These are phyloP conservation scores for Garcileccinum viscosum DNA, from an alignment of 1,284 basidiomycete species.

Conservation along the genomic window DNA sequence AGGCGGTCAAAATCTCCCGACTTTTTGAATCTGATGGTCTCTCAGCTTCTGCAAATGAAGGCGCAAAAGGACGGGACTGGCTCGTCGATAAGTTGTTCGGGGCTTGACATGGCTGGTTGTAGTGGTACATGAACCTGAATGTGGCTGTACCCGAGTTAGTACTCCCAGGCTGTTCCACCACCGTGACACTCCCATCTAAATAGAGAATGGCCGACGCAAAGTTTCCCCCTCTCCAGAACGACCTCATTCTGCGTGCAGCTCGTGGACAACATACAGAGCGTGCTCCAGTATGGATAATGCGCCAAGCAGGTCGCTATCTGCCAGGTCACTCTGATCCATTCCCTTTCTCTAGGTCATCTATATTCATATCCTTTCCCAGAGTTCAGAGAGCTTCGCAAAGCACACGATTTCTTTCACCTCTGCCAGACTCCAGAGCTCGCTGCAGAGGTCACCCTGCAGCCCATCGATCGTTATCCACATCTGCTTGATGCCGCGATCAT, in stretches of 20 bases:
- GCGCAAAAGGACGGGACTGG: constrained; percentile 36
- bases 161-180: not conserved
- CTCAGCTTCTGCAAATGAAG: constrained; percentile 8
- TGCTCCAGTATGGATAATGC: constrained; percentile 99
- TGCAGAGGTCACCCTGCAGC: constrained; percentile 88
- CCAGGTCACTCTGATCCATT: constrained; percentile 66
- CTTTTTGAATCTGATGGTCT: constrained; percentile 68
- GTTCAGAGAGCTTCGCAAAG: constrained; percentile 82
- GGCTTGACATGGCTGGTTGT: constrained; percentile 49
- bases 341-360: not conserved
- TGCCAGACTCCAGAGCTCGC: constrained; percentile 89
- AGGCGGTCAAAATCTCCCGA: constrained; percentile 80
- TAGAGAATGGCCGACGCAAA: constrained; percentile 35
- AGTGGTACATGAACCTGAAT: not conserved
- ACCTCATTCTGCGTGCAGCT: constrained; percentile 89
- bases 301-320: constrained; percentile 95
- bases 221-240: constrained; percentile 87
- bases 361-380: constrained; percentile 55
- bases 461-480: constrained; percentile 84
- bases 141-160: constrained; percentile 28
- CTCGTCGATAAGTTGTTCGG: constrained; percentile 67
- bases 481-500: constrained; percentile 94
- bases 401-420: constrained; percentile 92
- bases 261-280: constrained; percentile 86
- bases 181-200: no score